Evolutionary conservation across 768 basidiomycete species (phyloP), one percentile per base, ranked within the genome.

Genomic region (Lactarius akahatsu): DNA sequence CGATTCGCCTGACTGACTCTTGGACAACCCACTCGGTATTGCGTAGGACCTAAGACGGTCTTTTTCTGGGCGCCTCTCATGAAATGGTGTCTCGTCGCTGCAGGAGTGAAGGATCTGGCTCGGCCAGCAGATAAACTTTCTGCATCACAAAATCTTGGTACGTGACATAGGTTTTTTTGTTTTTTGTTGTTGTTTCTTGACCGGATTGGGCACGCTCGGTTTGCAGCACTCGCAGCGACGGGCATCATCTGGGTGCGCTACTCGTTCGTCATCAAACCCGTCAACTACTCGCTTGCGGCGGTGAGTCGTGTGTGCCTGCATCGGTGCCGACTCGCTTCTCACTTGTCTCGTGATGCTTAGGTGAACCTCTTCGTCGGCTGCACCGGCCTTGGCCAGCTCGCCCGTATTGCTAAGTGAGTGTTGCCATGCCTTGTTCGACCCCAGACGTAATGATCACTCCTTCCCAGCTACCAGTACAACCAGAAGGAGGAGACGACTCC

Each of bases 171-270:
- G 26, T 1, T 45, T 61, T n/a, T n/a, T 32, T 30, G 45, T 28
- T 1, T 45, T 61, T n/a, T n/a, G n/a, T n/a, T n/a, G n/a, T n/a
- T n/a, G n/a, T n/a, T 20, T 40, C 52, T 26, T 56, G 5, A 36
- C 38, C n/a, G 34, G 28, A 54, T 18, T 41, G 26, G 43, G 43
- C 4, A 16, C 20, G 5, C 23, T 66, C 47, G 47, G 23, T 8
- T 50, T 50, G 18, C 71, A 96, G 96, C 97, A 57, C 84, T 99
- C 57, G 83, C 93, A 10, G 92, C 90, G 30, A 99, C 97, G 10
- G 97, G 97, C 11, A 82, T 98, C 74, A 98, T 98, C 76, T 99
- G 97, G 97, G 96, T 98, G 50, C 90, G 97, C 69, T 98, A 97
- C 78, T 97, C 95, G 7, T 73, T 98, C 38, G 96, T 98, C 62